phyloP scores from a whole-genome alignment of 805 yeast species.

The Kuraishia ogatae region DNA sequence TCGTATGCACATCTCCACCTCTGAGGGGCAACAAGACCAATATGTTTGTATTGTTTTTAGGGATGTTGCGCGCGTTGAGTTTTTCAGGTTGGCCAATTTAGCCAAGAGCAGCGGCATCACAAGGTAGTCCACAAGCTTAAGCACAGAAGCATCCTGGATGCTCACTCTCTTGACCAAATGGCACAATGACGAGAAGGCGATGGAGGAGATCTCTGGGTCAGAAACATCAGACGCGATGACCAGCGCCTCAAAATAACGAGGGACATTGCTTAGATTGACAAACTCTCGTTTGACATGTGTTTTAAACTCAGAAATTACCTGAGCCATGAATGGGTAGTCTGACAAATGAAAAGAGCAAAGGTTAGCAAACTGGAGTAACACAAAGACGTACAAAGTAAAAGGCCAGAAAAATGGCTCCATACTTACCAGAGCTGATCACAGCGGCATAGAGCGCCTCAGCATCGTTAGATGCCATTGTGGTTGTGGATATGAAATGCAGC shows the following conservation, averaged over 20 bases:
- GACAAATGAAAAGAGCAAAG: too few relatives aligned
- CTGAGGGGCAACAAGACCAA: constrained; percentile 42
- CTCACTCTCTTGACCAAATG: constrained; percentile 51
- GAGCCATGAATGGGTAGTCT: constrained; percentile 1
- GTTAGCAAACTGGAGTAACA: too few relatives aligned
- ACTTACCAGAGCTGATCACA: constrained; percentile 12
- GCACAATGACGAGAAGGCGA: constrained; percentile 42
- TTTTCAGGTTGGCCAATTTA: constrained; percentile 32
- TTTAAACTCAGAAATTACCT: constrained; percentile 27
- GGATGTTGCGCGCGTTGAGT: constrained; percentile 31
- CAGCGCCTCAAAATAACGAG: constrained; percentile 41
- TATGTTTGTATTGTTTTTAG: constrained; percentile 42
- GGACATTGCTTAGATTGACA: constrained; percentile 41
- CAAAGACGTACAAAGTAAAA: too few relatives aligned
- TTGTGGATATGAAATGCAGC: too few relatives aligned
- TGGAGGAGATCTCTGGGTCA: constrained; percentile 27
- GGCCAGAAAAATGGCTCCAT: neutral
- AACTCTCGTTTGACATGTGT: constrained; percentile 46
- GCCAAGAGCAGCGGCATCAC: constrained; percentile 45
- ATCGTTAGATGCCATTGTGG: constrained; percentile 3
- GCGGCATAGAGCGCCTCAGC: constrained; percentile 18
- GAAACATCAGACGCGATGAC: constrained; percentile 32
- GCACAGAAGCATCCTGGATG: constrained; percentile 40
- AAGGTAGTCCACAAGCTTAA: constrained; percentile 31
- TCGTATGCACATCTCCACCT: constrained; percentile 35